Percentiles rank a stretch among this genome's conserved stretches.
These are phyloP conservation scores for Aspergillus novoparasiticus DNA, from an alignment of 2,329 filamentous ascomycete genomes.

Conservation along the genomic window DNA sequence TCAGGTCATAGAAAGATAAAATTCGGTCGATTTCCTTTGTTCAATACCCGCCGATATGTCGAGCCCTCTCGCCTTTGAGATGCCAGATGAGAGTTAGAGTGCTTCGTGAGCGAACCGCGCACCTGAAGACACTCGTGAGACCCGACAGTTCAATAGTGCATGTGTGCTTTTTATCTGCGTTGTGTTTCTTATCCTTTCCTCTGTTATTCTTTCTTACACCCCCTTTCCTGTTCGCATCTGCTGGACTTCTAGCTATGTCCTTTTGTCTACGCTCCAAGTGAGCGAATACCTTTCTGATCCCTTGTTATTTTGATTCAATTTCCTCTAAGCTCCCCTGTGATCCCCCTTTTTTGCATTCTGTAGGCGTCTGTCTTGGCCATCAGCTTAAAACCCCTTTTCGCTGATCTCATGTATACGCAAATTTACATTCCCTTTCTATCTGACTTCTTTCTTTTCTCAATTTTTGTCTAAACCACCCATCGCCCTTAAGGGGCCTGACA, in stretches of 20 bases:
- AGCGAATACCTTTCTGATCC: conserved; percentile 26
- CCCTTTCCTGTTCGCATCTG: conserved; percentile 1
- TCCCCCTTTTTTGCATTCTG: conserved; percentile 34
- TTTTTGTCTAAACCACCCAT: conserved; percentile 13
- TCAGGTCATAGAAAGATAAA: conserved; percentile 17
- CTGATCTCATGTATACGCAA: conserved; percentile 35
- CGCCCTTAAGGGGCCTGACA: conserved; percentile 21
- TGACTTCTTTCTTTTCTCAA: conserved; percentile 13
- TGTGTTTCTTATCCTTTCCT: conserved; percentile 1
- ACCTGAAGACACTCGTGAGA: neutral
- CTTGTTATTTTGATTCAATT: conserved; percentile 29
- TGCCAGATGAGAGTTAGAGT: neutral
- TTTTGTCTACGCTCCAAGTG: conserved; percentile 28
- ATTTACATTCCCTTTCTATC: conserved; percentile 27
- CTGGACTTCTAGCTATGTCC: conserved; percentile 5
- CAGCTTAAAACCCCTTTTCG: conserved; percentile 30
- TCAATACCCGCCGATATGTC: neutral
- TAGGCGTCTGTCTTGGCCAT: conserved; percentile 41
- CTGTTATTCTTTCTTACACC: conserved; percentile 8
- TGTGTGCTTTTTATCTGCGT: conserved; percentile 1
- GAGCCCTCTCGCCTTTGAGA: conserved; percentile 1
- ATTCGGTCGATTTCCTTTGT: conserved; percentile 11
- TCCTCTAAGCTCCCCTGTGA: conserved; percentile 18
- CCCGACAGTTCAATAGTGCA: conserved; percentile 3
- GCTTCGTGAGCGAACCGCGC: neutral